Conservation (phyloP, 2,329 filamentous ascomycete species). For the Trematosphaeria pertusa region DNA sequence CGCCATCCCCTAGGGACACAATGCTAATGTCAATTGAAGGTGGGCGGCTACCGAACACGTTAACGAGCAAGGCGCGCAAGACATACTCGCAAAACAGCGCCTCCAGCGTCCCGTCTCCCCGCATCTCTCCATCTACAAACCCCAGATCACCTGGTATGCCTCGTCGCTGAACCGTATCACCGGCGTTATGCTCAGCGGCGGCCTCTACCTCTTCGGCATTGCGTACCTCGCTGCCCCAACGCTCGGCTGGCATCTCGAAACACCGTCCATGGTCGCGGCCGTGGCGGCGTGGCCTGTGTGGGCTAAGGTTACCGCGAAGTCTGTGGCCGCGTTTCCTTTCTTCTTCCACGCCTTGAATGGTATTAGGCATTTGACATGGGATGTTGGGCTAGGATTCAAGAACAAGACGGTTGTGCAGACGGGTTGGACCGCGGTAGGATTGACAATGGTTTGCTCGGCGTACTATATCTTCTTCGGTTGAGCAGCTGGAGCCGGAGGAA, state of each 20-base stretch:
- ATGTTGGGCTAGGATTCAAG: conserved; percentile 66
- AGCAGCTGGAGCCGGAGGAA: too few relatives aligned
- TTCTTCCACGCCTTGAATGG: conserved; percentile 73
- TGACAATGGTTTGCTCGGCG: conserved; percentile 54
- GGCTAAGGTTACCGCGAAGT: conserved; percentile 67
- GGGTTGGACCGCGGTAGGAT: conserved; percentile 68
- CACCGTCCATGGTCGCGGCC: conserved; percentile 66
- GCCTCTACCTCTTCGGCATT: conserved; percentile 79
- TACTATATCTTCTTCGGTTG: conserved; percentile 41
- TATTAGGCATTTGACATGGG: conserved; percentile 75
- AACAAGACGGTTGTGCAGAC: conserved; percentile 70
- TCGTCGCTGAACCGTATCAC: conserved; percentile 83
- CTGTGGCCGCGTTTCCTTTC: conserved; percentile 67
- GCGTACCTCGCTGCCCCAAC: conserved; percentile 83
- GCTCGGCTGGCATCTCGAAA: conserved; percentile 74
- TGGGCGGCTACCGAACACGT: conserved; percentile 65
- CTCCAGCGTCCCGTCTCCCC: conserved; percentile 81
- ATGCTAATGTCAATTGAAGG: conserved; percentile 30
- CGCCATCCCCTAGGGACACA: conserved; percentile 4
- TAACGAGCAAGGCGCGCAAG: conserved; percentile 60
- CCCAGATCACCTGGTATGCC: conserved; percentile 83
- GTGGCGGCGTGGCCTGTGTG: conserved; percentile 68
- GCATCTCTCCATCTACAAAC: conserved; percentile 85
- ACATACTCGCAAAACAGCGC: conserved; percentile 82
- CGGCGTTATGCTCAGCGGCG: conserved; percentile 73